Evolutionary conservation across 2,329 filamentous ascomycete genomes (phyloP).

Genomic region (Penicillium decumbens): DNA sequence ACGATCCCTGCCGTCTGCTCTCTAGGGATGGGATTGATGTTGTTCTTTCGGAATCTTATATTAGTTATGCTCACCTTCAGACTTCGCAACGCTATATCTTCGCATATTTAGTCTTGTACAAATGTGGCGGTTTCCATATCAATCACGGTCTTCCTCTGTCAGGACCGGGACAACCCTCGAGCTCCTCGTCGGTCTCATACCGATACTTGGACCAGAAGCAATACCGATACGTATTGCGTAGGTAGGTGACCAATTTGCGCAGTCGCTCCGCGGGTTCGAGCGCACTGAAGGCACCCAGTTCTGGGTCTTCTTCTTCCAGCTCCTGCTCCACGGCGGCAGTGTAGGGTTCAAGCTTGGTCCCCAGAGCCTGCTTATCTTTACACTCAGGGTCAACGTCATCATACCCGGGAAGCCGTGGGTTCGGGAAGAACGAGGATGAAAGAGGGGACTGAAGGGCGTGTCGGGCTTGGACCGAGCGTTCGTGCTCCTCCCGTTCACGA

Average conservation of each 20-base stretch:
- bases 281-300: conserved; percentile 73
- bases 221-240: conserved; percentile 70
- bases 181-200: conserved; percentile 61
- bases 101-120: too few species aligned
- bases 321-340: conserved; percentile 48
- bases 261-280: conserved; percentile 64
- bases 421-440: conserved; percentile 34
- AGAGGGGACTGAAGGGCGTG: conserved; percentile 32
- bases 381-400: conserved; percentile 65
- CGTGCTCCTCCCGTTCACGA: conserved; percentile 61
- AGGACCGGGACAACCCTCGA: conserved; percentile 85
- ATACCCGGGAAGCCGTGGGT: conserved; percentile 56
- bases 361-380: conserved; percentile 67
- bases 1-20: too few species aligned
- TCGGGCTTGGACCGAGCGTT: conserved; percentile 31
- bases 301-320: conserved; percentile 67
- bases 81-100: too few species aligned
- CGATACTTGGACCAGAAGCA: conserved; percentile 95
- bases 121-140: conserved; percentile 21
- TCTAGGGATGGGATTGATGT: too few species aligned
- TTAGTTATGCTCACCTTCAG: too few species aligned
- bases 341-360: conserved; percentile 46
- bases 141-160: conserved; percentile 77
- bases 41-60: too few species aligned
- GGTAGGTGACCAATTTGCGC: conserved; percentile 59